phyloP scores from a whole-genome alignment of 78 protist genomes.

The Dictyostelium purpureum region DNA sequence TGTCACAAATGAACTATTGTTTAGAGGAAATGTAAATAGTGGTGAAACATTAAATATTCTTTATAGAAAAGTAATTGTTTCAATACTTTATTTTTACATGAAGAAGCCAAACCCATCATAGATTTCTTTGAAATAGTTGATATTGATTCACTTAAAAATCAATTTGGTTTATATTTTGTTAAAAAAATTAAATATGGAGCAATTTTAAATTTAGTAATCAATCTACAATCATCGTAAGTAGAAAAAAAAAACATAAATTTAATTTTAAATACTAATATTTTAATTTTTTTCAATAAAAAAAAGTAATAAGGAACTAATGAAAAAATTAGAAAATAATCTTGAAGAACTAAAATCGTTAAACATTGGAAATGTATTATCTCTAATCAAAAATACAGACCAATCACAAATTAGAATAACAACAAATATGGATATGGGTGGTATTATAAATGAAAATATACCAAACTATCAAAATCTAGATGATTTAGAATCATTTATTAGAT shows the following conservation, averaged over 20 bases:
- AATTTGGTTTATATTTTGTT: neutral
- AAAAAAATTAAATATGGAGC: constrained; percentile 16
- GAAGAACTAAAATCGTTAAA: neutral
- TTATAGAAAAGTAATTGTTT: neutral
- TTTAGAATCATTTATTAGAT: neutral
- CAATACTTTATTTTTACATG: neutral
- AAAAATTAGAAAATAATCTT: neutral
- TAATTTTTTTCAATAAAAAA: neutral
- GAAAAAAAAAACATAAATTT: too few species aligned
- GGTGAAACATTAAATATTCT: neutral
- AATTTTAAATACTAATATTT: neutral
- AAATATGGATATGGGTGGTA: neutral
- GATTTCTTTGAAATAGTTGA: neutral
- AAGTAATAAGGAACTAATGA: neutral
- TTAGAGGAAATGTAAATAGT: too few species aligned
- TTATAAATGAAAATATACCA: neutral
- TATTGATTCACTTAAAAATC: neutral
- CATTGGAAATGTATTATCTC: too few species aligned
- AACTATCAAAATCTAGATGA: neutral
- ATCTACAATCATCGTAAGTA: constrained; percentile 15
- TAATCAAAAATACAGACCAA: too few species aligned
- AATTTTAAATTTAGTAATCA: neutral
- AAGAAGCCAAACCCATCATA: neutral
- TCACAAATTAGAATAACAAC: neutral
- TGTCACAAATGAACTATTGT: too few species aligned